Percentiles rank a stretch among this genome's conserved stretches.
Conservation (phyloP, 108 stramenopile species). For the Skeletonema costatum region DNA sequence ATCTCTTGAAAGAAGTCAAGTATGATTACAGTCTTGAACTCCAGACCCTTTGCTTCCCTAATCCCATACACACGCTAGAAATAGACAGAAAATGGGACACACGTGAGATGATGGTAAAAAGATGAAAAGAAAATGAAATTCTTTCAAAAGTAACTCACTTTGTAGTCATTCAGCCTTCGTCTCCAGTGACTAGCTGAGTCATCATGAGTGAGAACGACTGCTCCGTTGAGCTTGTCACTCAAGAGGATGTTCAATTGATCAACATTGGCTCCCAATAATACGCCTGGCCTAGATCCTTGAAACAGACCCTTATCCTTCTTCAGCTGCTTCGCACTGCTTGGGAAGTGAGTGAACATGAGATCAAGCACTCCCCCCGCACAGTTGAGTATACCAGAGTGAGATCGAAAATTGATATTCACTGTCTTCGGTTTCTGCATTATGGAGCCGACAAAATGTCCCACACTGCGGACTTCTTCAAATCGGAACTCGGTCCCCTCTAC, state of each 20-base stretch:
- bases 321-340: slow-evolving; percentile 33
- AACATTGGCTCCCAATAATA: slow-evolving; percentile 11
- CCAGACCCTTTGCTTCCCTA: slow-evolving; percentile 52
- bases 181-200: slow-evolving; percentile 20
- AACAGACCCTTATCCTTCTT: slow-evolving; percentile 39
- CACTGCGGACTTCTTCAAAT: slow-evolving; percentile 59
- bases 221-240: not conserved
- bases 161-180: slow-evolving; percentile 38
- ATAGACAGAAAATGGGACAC: not conserved
- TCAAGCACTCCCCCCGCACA: slow-evolving; percentile 42
- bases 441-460: slow-evolving; percentile 35
- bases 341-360: slow-evolving; percentile 43
- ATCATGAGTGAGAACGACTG: slow-evolving; percentile 38
- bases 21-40: slow-evolving; percentile 53
- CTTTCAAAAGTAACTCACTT: not conserved
- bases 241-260: not conserved
- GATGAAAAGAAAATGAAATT: not conserved
- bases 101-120: no score
- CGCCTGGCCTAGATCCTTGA: slow-evolving; percentile 40
- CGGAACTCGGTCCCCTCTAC: slow-evolving; percentile 33
- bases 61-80: slow-evolving; percentile 38
- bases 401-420: slow-evolving; percentile 23
- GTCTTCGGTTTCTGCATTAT: slow-evolving; percentile 10
- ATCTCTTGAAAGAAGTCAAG: slow-evolving; percentile 55
- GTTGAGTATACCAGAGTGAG: slow-evolving; percentile 45